phyloP scores from a whole-genome alignment of 2,329 filamentous ascomycete genomes.

The Penicillium palitans region DNA sequence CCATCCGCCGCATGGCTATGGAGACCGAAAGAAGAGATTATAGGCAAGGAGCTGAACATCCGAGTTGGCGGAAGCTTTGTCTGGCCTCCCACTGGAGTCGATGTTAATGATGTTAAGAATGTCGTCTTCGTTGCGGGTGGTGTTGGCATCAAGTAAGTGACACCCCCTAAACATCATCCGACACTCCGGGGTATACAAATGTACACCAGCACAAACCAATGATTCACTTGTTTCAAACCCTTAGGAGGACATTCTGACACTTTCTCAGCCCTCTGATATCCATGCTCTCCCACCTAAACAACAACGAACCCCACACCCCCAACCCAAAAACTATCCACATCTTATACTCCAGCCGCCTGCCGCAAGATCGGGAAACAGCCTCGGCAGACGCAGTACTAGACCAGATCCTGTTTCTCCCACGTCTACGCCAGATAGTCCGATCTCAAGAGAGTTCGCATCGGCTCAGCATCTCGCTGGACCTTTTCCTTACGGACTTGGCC shows the following conservation, averaged over 20 bases:
- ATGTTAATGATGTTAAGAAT: constrained; percentile 51
- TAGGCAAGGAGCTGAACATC: constrained; percentile 61
- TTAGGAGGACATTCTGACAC: neutral
- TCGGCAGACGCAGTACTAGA: constrained; percentile 22
- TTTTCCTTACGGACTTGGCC: constrained; percentile 36
- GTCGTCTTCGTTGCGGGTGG: constrained; percentile 78
- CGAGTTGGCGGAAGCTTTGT: constrained; percentile 79
- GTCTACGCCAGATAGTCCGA: constrained; percentile 43
- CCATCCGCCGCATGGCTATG: constrained; percentile 77
- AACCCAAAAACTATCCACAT: constrained; percentile 54
- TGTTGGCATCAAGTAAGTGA: constrained; percentile 71
- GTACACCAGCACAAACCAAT: neutral
- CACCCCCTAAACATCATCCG: neutral
- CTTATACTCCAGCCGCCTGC: constrained; percentile 61
- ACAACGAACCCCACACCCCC: constrained; percentile 43
- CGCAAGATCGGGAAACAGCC: constrained; percentile 15
- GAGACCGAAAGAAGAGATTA: constrained; percentile 56
- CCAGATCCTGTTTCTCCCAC: constrained; percentile 50
- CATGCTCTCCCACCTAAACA: constrained; percentile 63
- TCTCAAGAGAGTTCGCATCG: constrained; percentile 29
- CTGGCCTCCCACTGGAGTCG: constrained; percentile 62
- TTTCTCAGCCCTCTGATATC: constrained; percentile 66
- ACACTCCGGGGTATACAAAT: neutral
- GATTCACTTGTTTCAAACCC: neutral
- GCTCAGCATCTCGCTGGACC: constrained; percentile 34